Conservation (phyloP, 495 filamentous ascomycete species). For the Pyrenula massariospora region DNA sequence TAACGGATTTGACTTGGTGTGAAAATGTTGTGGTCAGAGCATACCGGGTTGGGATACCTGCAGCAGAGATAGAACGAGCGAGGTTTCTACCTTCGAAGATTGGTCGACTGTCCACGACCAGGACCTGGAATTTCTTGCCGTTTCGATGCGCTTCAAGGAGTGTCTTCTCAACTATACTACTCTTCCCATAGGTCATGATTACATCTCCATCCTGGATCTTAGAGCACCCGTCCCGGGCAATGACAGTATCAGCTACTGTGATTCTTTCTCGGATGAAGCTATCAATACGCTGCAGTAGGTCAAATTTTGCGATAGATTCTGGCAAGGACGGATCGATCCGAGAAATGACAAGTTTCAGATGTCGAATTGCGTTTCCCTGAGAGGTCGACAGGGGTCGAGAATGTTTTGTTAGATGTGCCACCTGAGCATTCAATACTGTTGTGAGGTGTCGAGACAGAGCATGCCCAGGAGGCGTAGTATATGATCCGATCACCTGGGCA, state of each 20-base stretch:
- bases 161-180: constrained; percentile 71
- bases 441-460: constrained; percentile 84
- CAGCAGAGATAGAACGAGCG: constrained; percentile 50
- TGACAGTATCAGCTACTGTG: constrained; percentile 73
- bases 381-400: constrained; percentile 86
- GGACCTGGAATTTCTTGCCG: constrained; percentile 67
- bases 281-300: constrained; percentile 72
- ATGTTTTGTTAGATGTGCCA: constrained; percentile 73
- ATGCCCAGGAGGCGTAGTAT: constrained; percentile 72
- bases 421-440: constrained; percentile 87
- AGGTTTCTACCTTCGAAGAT: constrained; percentile 71
- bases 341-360: constrained; percentile 80
- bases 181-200: constrained; percentile 82
- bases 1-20: constrained; percentile 59
- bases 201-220: constrained; percentile 71
- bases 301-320: constrained; percentile 64
- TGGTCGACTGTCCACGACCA: constrained; percentile 73
- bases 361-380: constrained; percentile 92
- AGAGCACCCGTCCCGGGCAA: constrained; percentile 59
- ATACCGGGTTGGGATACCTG: constrained; percentile 70
- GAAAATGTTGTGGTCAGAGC: constrained; percentile 63
- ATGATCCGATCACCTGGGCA: constrained; percentile 72
- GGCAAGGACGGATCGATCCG: constrained; percentile 72
- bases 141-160: constrained; percentile 57
- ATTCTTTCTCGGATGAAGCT: constrained; percentile 83